Percentiles rank a stretch among this genome's conserved stretches.
These are phyloP conservation scores for Gastrolobium villosum DNA, from an alignment of 306 rosid species.

Conservation along the genomic window DNA sequence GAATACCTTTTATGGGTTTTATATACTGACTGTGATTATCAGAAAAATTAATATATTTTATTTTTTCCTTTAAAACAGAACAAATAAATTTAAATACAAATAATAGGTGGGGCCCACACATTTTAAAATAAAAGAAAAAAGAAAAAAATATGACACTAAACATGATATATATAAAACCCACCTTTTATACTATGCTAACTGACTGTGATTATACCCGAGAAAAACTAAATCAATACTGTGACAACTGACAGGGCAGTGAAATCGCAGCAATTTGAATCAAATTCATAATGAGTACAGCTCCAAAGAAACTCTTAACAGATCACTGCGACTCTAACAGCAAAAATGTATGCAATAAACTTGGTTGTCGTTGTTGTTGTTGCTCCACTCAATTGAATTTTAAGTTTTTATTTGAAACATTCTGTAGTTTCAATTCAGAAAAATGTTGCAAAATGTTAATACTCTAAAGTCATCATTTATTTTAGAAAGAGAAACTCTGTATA, in stretches of 20 bases:
- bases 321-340: neutral
- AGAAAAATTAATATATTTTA: too few species aligned
- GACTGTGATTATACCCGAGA: neutral
- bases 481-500: neutral
- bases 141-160: too few species aligned
- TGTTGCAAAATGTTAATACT: neutral
- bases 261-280: neutral
- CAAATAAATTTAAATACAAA: too few species aligned
- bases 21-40: too few species aligned
- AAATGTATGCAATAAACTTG: conserved; percentile 8
- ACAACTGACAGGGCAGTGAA: neutral
- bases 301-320: conserved; percentile 12
- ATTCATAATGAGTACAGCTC: neutral
- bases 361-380: neutral
- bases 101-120: too few species aligned
- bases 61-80: too few species aligned
- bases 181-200: neutral
- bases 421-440: neutral
- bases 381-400: neutral
- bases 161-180: too few species aligned
- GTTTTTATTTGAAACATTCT: neutral
- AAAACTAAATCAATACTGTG: conserved; percentile 5
- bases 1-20: too few species aligned
- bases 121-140: too few species aligned
- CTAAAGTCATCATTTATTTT: neutral